phyloP scores from a whole-genome alignment of 768 basidiomycete genomes.

The Leccinum aurantiacum region DNA sequence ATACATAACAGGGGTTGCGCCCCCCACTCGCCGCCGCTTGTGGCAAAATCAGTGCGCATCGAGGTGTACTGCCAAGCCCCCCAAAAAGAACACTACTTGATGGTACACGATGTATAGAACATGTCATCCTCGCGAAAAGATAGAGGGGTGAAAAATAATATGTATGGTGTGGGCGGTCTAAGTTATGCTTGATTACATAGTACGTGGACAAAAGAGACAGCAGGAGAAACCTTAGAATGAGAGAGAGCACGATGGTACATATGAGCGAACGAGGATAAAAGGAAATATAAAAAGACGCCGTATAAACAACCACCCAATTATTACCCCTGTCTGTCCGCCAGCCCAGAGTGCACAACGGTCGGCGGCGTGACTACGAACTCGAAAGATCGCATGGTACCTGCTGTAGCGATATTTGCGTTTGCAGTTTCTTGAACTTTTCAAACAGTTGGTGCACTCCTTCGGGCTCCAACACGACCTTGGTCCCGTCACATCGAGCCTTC shows the following conservation, averaged over 20 bases:
- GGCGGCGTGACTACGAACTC: slow-evolving; percentile 13
- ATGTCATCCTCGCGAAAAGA: background rate
- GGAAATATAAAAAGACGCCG: slow-evolving; percentile 17
- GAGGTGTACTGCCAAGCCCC: background rate
- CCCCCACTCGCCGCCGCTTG: background rate
- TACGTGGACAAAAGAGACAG: background rate
- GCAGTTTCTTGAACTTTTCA: slow-evolving; percentile 38
- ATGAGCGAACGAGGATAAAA: slow-evolving; percentile 15
- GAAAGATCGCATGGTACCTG: slow-evolving; percentile 9
- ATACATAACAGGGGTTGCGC: background rate
- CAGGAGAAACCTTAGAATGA: background rate
- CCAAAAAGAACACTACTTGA: background rate
- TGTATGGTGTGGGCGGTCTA: slow-evolving; percentile 1
- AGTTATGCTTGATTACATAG: slow-evolving; percentile 2
- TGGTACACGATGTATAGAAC: background rate
- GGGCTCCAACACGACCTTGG: slow-evolving; percentile 73
- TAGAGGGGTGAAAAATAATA: background rate
- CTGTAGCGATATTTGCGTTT: slow-evolving; percentile 12
- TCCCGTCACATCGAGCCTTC: slow-evolving; percentile 84
- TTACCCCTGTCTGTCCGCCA: background rate
- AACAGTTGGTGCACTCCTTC: slow-evolving; percentile 44
- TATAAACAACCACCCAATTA: slow-evolving; percentile 5
- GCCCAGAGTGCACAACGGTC: background rate
- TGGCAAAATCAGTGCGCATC: too few species aligned
- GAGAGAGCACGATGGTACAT: slow-evolving; percentile 15